Base-by-base conservation (phyloP, 768 basidiomycete species). In the Naganishia vaughanmartiniae region DNA sequence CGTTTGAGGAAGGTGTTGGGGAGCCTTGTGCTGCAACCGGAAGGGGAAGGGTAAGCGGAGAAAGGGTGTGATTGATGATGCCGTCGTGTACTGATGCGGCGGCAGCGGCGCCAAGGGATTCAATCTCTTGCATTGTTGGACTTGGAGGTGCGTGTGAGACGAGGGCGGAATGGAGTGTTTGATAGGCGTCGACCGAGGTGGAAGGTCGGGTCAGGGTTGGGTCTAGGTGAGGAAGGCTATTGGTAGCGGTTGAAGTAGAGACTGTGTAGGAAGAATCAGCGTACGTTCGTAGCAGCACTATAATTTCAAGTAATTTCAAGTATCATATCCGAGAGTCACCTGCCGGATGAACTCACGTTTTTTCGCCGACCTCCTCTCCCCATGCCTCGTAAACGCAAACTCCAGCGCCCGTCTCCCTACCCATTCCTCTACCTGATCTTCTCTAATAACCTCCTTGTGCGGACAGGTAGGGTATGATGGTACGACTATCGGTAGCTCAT, bases 331-430 rank as follows among this genome's bases (percentile, higher is more conserved):
- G 34, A 5, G 12, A 36, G 34, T 36, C 34, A 12, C 34, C 6
- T 12, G 34, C 34, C 34, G 34, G 12, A 36, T 12, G 34, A 36
- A 42, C 48, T 51, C 48, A 51, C 48, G 21, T 51, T n/a, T 15
- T 24, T 63, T 63, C 24, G 14, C 12, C 60, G 60, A 14, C 60
- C 42, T 45, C 21, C 60, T 2, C 39, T 63, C 60, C 17, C 60
- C 60, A 30, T 63, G 60, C 60, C 42, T 24, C 28, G 60, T 63
- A 30, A 63, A 63, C n/a, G 60, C 60, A 46, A 63, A 63, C 42
- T 63, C 60, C 42, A 63, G 14, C 15, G 60, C 60, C 26, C 60
- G 36, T 17, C n/a, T 26, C 19, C 15, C 60, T 1, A 63, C 28
- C 60, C 60, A 63, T 6, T 63, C 60, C 12, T 63, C 60, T 42